Evolutionary conservation across 1,139 yeast genomes (phyloP), one percentile per base, ranked within the genome.

Genomic region (Debaryomyces fabryi): DNA sequence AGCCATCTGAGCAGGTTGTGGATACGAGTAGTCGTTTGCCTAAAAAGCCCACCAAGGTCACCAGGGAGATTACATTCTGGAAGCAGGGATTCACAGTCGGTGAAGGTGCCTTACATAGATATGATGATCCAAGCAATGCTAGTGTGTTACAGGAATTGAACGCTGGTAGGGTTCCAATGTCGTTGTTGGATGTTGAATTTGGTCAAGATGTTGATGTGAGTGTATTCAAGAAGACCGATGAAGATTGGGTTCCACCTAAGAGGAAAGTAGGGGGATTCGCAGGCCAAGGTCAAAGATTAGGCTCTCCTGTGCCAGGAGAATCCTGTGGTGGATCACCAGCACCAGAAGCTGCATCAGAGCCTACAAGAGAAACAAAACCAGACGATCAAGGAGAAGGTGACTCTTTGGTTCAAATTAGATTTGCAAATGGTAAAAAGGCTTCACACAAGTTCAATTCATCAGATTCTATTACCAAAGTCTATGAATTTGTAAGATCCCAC

Each of bases 141-240:
- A 80, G 78, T 44, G 86, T 88, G 54, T 74, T 95, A 57, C 80
- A 83, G 55, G 96, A 92, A 57, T 79, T 93, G 67, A 88, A 89
- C 60, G 82, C 85, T 50, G 99, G 99, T 4, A 79, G 96, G 53
- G 99, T 97, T 0, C 99, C 99, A n/a, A 71, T 92, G 56, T 79
- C 87, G 27, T 71, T 93, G 46, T 74, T 93, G 53, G 84, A 88
- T 56, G 97, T 93, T 10, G 84, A 85, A 58, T 84, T 84, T 61
- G 96, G 96, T 40, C 98, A 93, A 70, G 95, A 89, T 55, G 98
- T 95, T n/a, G 97, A 92, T 64, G 97, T 93, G 15, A 83, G 85
- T 39, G 96, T 93, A n/a, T 78, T 79, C 51, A 85, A 86, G 60
- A 85, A 86, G 59, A 72, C 88, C 42, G 96, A 90, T 49, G 96